These are phyloP conservation scores for Teunomyces funiuensis DNA, from an alignment of 805 yeast species.

Conservation along the genomic window DNA sequence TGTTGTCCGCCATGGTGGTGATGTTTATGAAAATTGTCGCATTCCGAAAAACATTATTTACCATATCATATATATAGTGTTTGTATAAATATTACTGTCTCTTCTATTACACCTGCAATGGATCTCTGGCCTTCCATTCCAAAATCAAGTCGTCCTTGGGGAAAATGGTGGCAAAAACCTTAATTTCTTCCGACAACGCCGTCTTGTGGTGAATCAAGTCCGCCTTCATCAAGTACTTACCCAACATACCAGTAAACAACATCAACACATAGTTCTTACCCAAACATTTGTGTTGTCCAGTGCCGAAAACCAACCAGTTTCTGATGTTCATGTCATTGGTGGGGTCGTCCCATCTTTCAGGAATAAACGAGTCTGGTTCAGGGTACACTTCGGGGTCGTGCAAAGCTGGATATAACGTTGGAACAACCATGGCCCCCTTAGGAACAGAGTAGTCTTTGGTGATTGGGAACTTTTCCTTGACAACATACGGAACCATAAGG, in stretches of 20 bases:
- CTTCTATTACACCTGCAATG: slow-evolving; percentile 22
- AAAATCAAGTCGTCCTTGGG: slow-evolving; percentile 92
- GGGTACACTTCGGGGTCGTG: slow-evolving; percentile 97
- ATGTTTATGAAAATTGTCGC: too few species aligned
- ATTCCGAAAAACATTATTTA: background rate
- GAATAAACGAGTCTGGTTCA: slow-evolving; percentile 89
- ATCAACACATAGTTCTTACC: slow-evolving; percentile 94
- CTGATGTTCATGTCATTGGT: slow-evolving; percentile 73
- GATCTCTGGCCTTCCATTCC: slow-evolving; percentile 69
- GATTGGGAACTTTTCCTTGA: slow-evolving; percentile 81
- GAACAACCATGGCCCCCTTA: slow-evolving; percentile 95
- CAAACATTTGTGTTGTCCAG: slow-evolving; percentile 94
- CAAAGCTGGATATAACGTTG: slow-evolving; percentile 91
- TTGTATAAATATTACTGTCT: background rate
- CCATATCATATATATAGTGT: too few species aligned
- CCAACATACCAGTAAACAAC: slow-evolving; percentile 85
- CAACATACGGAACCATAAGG: slow-evolving; percentile 95
- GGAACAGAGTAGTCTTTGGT: slow-evolving; percentile 86
- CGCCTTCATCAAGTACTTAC: slow-evolving; percentile 80
- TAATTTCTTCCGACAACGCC: slow-evolving; percentile 82
- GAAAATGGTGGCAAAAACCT: slow-evolving; percentile 97
- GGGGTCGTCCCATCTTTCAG: slow-evolving; percentile 94
- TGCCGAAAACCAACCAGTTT: slow-evolving; percentile 96
- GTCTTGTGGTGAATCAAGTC: slow-evolving; percentile 85
- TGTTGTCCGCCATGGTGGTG: background rate